A percentile compares a stretch with the other conserved stretches of the same genome.
phyloP scores from a whole-genome alignment of 305 asterid species.

The Salvia sclarea region DNA sequence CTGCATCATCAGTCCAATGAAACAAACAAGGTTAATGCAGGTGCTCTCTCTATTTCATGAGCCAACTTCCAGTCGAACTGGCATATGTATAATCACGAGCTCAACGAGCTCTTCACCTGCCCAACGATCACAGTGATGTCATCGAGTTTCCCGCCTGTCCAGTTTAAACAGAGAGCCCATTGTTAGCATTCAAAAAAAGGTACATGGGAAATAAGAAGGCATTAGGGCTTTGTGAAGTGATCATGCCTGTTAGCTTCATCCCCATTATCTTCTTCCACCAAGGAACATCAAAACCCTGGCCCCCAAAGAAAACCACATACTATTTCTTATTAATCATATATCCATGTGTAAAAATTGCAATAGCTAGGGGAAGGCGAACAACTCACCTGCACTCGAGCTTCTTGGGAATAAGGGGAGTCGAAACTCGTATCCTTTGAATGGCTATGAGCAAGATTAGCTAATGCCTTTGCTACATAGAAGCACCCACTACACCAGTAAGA shows the following conservation, averaged over 20 bases:
- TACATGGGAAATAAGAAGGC: background rate
- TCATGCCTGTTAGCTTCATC: conserved; percentile 76
- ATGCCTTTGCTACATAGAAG: conserved; percentile 82
- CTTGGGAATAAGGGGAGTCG: conserved; percentile 84
- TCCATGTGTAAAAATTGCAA: background rate
- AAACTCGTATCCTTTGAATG: conserved; percentile 67
- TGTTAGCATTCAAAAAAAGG: conserved; percentile 1
- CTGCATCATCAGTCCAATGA: background rate
- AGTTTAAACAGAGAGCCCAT: conserved; percentile 6
- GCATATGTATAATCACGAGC: conserved; percentile 11
- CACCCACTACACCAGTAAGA: conserved; percentile 27
- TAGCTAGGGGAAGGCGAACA: background rate
- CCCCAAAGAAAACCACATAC: conserved; percentile 8
- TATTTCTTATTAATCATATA: background rate
- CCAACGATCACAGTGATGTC: conserved; percentile 78
- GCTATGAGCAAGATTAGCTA: conserved; percentile 65
- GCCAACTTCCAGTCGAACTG: background rate
- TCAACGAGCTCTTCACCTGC: conserved; percentile 50
- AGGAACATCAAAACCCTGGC: conserved; percentile 90
- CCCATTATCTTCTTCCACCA: conserved; percentile 82
- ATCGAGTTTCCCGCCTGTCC: conserved; percentile 77
- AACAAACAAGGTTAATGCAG: background rate
- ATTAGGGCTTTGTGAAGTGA: background rate
- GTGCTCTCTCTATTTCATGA: conserved; percentile 1
- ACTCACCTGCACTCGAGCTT: conserved; percentile 69